These are phyloP conservation scores for Monilinia laxa DNA, from an alignment of 2,329 filamentous ascomycete genomes.

Conservation along the genomic window DNA sequence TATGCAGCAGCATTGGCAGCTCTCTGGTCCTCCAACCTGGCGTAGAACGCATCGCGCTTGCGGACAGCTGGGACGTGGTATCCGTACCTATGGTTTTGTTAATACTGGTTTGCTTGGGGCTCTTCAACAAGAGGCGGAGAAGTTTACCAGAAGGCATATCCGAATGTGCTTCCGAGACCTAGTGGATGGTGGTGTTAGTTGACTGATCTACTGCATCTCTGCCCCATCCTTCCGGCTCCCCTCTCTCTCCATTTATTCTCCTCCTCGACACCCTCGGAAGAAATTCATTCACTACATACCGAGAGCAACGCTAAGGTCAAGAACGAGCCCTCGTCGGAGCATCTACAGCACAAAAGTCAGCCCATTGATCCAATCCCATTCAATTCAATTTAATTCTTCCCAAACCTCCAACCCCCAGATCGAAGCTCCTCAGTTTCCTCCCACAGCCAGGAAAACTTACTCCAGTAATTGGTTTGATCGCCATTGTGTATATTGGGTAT, in stretches of 20 bases:
- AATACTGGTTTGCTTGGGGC: not conserved
- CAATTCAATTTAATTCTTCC: constrained; percentile 13
- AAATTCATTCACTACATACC: constrained; percentile 44
- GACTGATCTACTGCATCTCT: constrained; percentile 17
- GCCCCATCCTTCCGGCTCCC: not conserved
- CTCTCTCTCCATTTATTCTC: not conserved
- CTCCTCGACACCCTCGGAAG: not conserved
- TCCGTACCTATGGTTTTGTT: constrained; percentile 38
- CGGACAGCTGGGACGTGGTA: constrained; percentile 47
- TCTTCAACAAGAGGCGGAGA: no score
- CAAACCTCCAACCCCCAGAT: not conserved
- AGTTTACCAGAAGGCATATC: constrained; percentile 57
- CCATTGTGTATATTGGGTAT: constrained; percentile 37
- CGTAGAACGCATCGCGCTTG: constrained; percentile 44
- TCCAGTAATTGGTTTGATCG: constrained; percentile 43
- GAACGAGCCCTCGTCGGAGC: constrained; percentile 57
- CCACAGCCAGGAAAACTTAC: constrained; percentile 33
- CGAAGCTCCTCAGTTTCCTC: not conserved
- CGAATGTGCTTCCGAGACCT: constrained; percentile 55
- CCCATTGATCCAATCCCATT: constrained; percentile 28
- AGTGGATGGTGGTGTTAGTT: constrained; percentile 15
- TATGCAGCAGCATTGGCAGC: constrained; percentile 39
- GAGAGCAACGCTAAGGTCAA: constrained; percentile 57
- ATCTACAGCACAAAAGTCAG: constrained; percentile 46
- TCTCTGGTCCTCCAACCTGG: constrained; percentile 45